Evolutionary conservation across 805 yeast genomes (phyloP), one percentile per base, ranked within the genome.

Genomic region (Starmerella tilneyi): DNA sequence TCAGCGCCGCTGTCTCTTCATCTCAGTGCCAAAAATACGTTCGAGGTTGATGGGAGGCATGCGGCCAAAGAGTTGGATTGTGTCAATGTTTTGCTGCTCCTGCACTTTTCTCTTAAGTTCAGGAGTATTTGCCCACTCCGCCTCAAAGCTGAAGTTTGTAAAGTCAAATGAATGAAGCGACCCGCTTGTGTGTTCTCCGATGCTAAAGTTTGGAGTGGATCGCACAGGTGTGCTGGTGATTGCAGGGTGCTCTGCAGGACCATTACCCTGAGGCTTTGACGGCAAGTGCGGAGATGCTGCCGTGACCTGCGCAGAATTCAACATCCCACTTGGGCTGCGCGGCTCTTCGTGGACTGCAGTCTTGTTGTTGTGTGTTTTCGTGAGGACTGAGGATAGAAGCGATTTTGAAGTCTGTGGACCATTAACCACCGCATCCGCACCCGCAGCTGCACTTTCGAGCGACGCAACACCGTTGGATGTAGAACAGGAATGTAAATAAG

Each of bases 61-160:
- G 6, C 82, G 79, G 0, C 94, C 94, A 64, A 85, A 84, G 1
- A 84, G 73, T 16, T 69, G 59, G 49, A 70, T 76, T 0, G 92
- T 88, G 56, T 84, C 79, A 49, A 79, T 64, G 23, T 58, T 59
- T 41, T 49, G 60, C 56, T 76, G 80, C 48, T 70, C 73, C 19
- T 62, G 56, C 30, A 78, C 62, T 28, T 70, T 64, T 24, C 66
- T 64, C 34, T 69, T 68, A 43, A 78, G 59, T 47, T 71, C 73
- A 4, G 82, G 79, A 2, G 81, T 71, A 45, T 69, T 66, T 3
- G 83, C 84, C 84, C 84, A 79, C 33, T 71, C 72, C 33, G 71
- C 70, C 34, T 76, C 60, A 13, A 71, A 67, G 28, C 66, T 50
- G 38, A 41, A 50, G 36, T 49, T 41, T 38, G 41, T 41, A 39